Percentiles rank a stretch among this genome's conserved stretches.
These are phyloP conservation scores for Acer yangbiense DNA, from an alignment of 345 rosid species.

Conservation along the genomic window DNA sequence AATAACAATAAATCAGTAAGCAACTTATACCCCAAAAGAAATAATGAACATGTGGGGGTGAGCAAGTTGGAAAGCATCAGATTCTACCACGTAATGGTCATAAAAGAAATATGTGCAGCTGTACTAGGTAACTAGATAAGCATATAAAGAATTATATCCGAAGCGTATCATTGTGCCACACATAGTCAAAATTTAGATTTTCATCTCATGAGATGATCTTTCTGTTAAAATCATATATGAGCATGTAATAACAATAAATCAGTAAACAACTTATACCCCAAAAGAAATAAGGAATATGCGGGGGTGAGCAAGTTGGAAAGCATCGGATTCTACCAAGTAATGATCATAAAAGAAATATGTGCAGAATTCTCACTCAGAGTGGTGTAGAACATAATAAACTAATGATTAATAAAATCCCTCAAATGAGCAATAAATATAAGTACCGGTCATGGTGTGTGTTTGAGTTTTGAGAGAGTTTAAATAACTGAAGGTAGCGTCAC, in stretches of 20 bases:
- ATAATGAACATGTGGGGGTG: not conserved
- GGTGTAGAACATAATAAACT: not conserved
- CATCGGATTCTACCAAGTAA: not conserved
- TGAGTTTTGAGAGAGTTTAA: not conserved
- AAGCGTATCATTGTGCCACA: slow-evolving; percentile 1
- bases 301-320: not conserved
- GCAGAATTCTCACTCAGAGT: not conserved
- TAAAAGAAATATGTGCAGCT: no score
- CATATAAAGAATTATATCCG: not conserved
- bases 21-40: not conserved
- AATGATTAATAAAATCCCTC: not conserved
- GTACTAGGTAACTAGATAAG: not conserved
- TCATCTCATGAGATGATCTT: not conserved
- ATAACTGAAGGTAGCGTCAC: not conserved
- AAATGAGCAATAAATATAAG: not conserved
- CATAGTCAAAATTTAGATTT: not conserved
- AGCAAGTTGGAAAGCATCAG: not conserved
- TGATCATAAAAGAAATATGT: no score
- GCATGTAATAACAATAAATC: not conserved
- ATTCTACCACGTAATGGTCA: not conserved
- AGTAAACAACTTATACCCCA: not conserved
- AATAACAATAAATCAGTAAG: not conserved
- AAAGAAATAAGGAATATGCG: not conserved
- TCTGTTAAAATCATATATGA: not conserved
- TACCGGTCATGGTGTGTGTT: not conserved